These are phyloP conservation scores for Suillus lakei DNA, from an alignment of 768 basidiomycete species.

Conservation along the genomic window DNA sequence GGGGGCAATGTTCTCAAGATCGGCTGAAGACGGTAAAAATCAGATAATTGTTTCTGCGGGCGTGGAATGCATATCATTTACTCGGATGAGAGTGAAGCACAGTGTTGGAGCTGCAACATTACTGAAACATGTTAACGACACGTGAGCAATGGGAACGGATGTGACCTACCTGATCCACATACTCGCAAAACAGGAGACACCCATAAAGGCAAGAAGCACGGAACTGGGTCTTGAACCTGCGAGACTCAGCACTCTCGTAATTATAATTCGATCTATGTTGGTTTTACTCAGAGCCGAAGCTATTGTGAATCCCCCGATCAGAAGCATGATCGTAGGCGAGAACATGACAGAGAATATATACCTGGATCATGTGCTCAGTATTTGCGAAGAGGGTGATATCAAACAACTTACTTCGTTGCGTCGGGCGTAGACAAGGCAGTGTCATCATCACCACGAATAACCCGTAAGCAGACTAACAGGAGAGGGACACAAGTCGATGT, in stretches of 20 bases:
- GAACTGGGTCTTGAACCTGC: constrained; percentile 88
- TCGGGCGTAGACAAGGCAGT: constrained; percentile 57
- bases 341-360: constrained; percentile 96
- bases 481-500: constrained; percentile 91
- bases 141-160: too few relatives aligned
- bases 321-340: constrained; percentile 96
- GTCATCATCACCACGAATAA: constrained; percentile 66
- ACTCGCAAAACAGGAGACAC: constrained; percentile 94
- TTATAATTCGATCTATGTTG: constrained; percentile 89
- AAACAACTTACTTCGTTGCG: constrained; percentile 75
- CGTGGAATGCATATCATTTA: constrained; percentile 40
- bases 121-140: constrained; percentile 40
- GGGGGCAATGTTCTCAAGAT: constrained; percentile 91
- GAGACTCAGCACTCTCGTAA: constrained; percentile 87
- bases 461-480: constrained; percentile 82
- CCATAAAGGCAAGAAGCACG: constrained; percentile 94
- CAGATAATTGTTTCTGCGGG: background rate
- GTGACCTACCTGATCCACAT: constrained; percentile 93
- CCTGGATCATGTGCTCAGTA: constrained; percentile 43
- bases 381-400: constrained; percentile 8
- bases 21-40: constrained; percentile 57
- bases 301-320: constrained; percentile 97
- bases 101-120: constrained; percentile 98
- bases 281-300: constrained; percentile 96
- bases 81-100: constrained; percentile 94